Base-by-base conservation (phyloP, 2,329 filamentous ascomycete species). In the Bipolaris sorokiniana region DNA sequence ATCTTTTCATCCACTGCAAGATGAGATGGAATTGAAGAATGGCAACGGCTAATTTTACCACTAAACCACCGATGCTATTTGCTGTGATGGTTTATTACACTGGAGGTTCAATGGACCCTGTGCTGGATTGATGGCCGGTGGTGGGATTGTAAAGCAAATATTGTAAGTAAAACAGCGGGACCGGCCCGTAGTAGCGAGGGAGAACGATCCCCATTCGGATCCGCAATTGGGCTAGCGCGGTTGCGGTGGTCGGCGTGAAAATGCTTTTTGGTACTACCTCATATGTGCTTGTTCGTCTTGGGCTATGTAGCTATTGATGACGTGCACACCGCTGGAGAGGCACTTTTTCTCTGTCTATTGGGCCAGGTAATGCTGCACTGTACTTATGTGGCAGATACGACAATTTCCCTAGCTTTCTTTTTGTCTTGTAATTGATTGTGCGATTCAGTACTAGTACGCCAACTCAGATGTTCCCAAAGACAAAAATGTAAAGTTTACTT, bases 21-120 rank as follows among this genome's bases (percentile, higher is more conserved):
- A 31, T 13, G 28, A 3, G 28, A 11, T 31, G 28, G 28, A 31
- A 31, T 11, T 11, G 28, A 13, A 31, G 10, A 4, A 49, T 62
- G 60, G 60, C 60, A 63, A 63, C 60, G 60, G 60, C 60, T 63
- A 63, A 63, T 63, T 63, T 63, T 63, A 63, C 60, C 60, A 63
- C 60, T 61, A 63, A 63, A 63, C 60, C 59, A 62, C 57, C 59
- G 57, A 62, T 62, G 59, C 59, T 44, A 7, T 45, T 31, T n/a
- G 28, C 26, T 26, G 13, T 28, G 22, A 28, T 44, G 41, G 38
- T 41, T 41, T 41, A 20, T 13, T 41, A 10, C 10, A 31, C 28
- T 11, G 28, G 10, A 4, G 26, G 26, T 28, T 7, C 10, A 31
- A 5, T 4, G 28, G 28, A 31, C 10, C 10, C 10, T 41, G 9